Conservation (phyloP, 371 early-diverging fungal genomes). For the Apophysomyces sp. region DNA sequence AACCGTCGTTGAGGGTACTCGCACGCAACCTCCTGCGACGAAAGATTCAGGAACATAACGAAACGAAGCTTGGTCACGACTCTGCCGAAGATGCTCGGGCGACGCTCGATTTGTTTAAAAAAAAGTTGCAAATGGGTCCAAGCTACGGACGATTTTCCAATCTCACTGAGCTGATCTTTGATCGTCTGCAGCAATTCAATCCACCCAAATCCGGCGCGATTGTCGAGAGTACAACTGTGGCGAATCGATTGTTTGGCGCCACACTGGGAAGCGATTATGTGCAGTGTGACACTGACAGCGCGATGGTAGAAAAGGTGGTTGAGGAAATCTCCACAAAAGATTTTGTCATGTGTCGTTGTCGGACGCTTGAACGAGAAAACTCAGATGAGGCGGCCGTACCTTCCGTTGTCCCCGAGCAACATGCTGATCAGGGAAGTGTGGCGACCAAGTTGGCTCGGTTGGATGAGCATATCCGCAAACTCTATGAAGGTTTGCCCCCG, state of each 20-base stretch:
- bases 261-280: conserved; percentile 21
- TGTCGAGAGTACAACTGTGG: conserved; percentile 31
- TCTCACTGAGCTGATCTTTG: conserved; percentile 50
- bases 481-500: conserved; percentile 40
- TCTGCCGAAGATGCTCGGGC: conserved; percentile 77
- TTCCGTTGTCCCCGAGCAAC: conserved; percentile 5
- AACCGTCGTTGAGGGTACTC: conserved; percentile 58
- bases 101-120: conserved; percentile 67
- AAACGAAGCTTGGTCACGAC: conserved; percentile 66
- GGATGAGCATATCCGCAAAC: conserved; percentile 36
- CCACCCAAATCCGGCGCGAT: conserved; percentile 41
- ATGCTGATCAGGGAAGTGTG: neutral
- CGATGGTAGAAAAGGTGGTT: conserved; percentile 21
- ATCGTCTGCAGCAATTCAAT: conserved; percentile 43
- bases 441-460: conserved; percentile 18
- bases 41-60: conserved; percentile 55
- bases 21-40: conserved; percentile 57
- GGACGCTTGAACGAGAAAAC: neutral
- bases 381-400: neutral
- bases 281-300: conserved; percentile 27
- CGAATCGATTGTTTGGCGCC: conserved; percentile 18
- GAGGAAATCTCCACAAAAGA: conserved; percentile 21
- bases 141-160: conserved; percentile 47
- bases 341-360: conserved; percentile 30
- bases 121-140: conserved; percentile 51